Base-by-base conservation (phyloP, 2,329 filamentous ascomycete species). In the Coleophoma crateriformis region DNA sequence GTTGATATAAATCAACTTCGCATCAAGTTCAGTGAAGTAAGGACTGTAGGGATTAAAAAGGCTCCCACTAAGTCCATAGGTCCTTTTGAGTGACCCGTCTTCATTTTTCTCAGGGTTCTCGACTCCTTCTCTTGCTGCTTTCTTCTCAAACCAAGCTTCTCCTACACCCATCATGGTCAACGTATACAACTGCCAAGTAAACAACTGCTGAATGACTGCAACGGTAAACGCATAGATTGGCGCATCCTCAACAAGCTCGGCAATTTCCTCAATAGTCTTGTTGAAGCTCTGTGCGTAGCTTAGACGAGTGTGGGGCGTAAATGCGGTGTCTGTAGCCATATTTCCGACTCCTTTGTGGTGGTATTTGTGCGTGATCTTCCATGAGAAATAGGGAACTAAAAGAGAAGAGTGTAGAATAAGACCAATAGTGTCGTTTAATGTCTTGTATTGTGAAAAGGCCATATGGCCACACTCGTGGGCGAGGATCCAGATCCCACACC, bases 401-500 rank as follows among this genome's bases (percentile, higher is more conserved):
- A 87, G 72, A 52, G 75, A 71, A 7, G 79, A 84, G 73, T 87
- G 84, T n/a, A 81, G 65, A 46, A 75, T 63, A 73, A 81, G 85
- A 51, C 84, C 84, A 49, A 83, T 70, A 13, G 74, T 63, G 60
- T 84, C 76, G 64, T 86, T 86, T 54, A 85, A 61, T 34, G 56
- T 63, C 35, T 67, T 37, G 34, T 67, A 64, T 78, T 68, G 63
- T 12, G 80, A 84, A 66, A 87, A 85, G 46, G 82, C 81, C 32
- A 79, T 78, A 64, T 88, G 84, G 49, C 84, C 84, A 64, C 79
- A 84, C 64, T 87, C 84, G 64, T 87, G 84, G 13, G 78, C 83
- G 37, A 87, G 70, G 55, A 85, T 82, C 84, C 84, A 87, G 60
- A 87, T 69, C 12, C 34, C 34, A 4, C 12, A 12, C n/a, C 34